These are phyloP conservation scores for Capsicum pubescens DNA, from an alignment of 257 asterid species.

Conservation along the genomic window DNA sequence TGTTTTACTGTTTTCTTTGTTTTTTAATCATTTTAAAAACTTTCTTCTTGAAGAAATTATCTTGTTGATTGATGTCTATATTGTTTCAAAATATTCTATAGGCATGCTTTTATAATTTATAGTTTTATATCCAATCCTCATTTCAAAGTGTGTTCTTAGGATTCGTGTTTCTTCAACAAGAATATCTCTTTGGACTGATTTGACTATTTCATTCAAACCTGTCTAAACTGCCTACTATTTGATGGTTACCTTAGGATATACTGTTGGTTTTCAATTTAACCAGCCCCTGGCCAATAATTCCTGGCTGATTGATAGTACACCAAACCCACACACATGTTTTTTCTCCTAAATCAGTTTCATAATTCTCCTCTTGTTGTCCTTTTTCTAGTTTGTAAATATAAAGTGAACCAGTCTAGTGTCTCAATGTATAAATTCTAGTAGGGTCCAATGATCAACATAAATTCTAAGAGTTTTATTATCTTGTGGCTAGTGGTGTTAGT, in stretches of 20 bases:
- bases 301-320: neutral
- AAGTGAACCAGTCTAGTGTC: neutral
- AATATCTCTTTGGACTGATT: conserved; percentile 2
- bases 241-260: neutral
- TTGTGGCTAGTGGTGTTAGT: too few species aligned
- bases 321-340: neutral
- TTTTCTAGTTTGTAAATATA: neutral
- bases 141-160: neutral
- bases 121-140: neutral
- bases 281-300: neutral
- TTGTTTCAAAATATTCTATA: neutral
- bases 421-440: conserved; percentile 16
- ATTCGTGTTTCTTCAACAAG: neutral
- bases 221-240: conserved; percentile 12
- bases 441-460: neutral
- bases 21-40: neutral
- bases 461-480: conserved; percentile 14
- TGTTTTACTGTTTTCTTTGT: neutral
- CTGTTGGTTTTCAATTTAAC: neutral
- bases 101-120: neutral
- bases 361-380: neutral
- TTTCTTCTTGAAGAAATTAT: conserved; percentile 3
- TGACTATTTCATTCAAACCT: neutral
- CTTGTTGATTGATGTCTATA: conserved; percentile 1
- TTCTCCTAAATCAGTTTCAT: neutral